Percentiles rank a stretch among this genome's conserved stretches.
Conservation (phyloP, 176 grass and related monocot species). For the Pontederia crassipes region DNA sequence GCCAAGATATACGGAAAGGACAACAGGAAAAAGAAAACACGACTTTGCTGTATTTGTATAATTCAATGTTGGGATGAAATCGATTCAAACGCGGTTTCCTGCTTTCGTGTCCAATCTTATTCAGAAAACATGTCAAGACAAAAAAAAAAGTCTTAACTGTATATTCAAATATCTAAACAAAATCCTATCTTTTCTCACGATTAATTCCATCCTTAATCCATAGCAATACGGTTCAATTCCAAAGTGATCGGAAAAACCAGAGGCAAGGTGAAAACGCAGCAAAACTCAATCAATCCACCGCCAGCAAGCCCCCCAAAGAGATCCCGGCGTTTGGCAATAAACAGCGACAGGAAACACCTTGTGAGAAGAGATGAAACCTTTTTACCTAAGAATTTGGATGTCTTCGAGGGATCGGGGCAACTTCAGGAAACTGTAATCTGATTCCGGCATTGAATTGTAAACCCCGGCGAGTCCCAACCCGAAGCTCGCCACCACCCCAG, state of each 20-base stretch:
- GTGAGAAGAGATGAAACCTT: neutral
- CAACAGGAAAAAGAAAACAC: no score
- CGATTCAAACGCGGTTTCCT: no score
- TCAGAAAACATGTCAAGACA: no score
- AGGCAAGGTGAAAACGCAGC: no score
- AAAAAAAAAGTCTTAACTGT: no score
- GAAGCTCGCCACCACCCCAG: conserved; percentile 47
- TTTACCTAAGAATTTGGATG: conserved; percentile 79
- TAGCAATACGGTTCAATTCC: neutral
- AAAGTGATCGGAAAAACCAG: no score
- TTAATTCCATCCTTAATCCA: neutral
- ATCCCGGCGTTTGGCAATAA: neutral
- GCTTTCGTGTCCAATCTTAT: no score
- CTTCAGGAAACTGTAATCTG: conserved; percentile 25
- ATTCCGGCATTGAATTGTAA: conserved; percentile 77
- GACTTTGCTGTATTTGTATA: no score
- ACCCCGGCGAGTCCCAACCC: conserved; percentile 65
- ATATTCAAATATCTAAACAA: no score
- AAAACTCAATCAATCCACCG: neutral
- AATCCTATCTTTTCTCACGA: no score
- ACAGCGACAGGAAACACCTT: conserved; percentile 9
- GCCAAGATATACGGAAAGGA: no score
- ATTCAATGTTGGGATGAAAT: no score
- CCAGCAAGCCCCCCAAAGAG: neutral
- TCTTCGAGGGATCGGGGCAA: conserved; percentile 34